These are phyloP conservation scores for Suhomyces sp. DNA, from an alignment of 805 yeast species.

Conservation along the genomic window DNA sequence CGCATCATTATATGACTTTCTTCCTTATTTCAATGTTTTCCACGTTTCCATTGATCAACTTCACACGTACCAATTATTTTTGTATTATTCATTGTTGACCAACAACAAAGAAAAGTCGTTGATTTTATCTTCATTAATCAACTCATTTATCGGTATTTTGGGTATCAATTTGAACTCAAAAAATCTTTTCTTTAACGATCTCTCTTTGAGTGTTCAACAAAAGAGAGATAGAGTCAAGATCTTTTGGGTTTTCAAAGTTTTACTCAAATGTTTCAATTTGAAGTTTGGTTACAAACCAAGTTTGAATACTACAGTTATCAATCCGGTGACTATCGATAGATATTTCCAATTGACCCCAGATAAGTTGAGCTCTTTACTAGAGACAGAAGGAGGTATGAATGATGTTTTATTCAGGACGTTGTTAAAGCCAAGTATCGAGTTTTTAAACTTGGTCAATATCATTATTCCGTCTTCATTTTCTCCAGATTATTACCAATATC, in stretches of 20 bases:
- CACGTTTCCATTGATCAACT: conserved; percentile 48
- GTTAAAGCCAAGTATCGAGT: conserved; percentile 43
- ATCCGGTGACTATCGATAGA: conserved; percentile 46
- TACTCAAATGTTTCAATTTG: conserved; percentile 40
- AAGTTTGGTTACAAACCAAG: conserved; percentile 49
- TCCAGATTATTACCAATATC: conserved; percentile 45
- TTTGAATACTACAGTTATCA: conserved; percentile 45
- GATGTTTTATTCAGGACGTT: conserved; percentile 38
- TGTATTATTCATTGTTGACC: conserved; percentile 47
- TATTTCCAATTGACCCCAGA: conserved; percentile 46
- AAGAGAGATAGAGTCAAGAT: conserved; percentile 40
- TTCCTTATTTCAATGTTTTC: conserved; percentile 48
- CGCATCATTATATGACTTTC: conserved; percentile 44
- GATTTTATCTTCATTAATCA: conserved; percentile 37
- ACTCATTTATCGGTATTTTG: conserved; percentile 43
- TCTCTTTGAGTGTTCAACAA: conserved; percentile 39
- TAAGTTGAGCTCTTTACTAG: conserved; percentile 36
- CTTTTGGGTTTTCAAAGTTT: conserved; percentile 48
- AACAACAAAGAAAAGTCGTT: conserved; percentile 43
- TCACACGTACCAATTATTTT: conserved; percentile 49
- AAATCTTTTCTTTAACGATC: conserved; percentile 46
- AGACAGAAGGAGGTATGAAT: conserved; percentile 14
- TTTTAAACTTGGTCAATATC: conserved; percentile 42
- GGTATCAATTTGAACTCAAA: conserved; percentile 44
- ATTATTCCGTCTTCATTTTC: conserved; percentile 48